Base-by-base conservation (phyloP, 1,284 basidiomycete genomes). In the Sanghuangporus sanghuang region DNA sequence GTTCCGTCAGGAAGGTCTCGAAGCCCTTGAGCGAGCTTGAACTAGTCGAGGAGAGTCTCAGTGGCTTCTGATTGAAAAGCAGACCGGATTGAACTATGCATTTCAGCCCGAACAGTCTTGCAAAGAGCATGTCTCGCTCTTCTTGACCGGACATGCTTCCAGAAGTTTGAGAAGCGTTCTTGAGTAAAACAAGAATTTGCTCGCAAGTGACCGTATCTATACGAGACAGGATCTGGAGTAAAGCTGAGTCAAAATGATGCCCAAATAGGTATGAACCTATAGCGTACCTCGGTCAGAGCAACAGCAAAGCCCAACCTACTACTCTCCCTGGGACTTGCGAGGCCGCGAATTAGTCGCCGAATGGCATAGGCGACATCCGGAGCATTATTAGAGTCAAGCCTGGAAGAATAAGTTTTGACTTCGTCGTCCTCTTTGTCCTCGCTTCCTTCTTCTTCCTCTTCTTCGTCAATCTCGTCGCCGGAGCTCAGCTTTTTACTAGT, bases 301-400 rank as follows among this genome's bases (percentile, higher is more conserved):
- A 98, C 96, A 7, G 96, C 93, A 73, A 98, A 99, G 12, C 96
- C 96, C 40, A 97, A 78, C 68, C 96, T 79, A 73, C 94, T 95
- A 75, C 92, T 95, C 75, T 98, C 95, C 68, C 96, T 81, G 1
- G 95, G 92, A 75, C 92, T 95, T 0, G 92, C 94, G 32, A 99
- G 79, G 18, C 96, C 96, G 49, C 94, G 81, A 38, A 96, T 79
- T 36, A 97, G 81, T 40, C 95, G 77, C 66, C 92, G 85, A 70
- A 97, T 85, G 6, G 93, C 91, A 73, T 97, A 97, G 6, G 90
- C 86, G 0, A 96, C 92, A 77, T 97, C 95, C 68, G 89, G 87
- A 4, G 93, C 89, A 74, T 96, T 95, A 59, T 87, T 71, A 11
- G 73, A 71, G 68, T 92, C 85, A 58, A 87, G 72, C 52, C 79